phyloP scores from a whole-genome alignment of 2,329 filamentous ascomycete genomes.

The Endoconidiophora polonica region DNA sequence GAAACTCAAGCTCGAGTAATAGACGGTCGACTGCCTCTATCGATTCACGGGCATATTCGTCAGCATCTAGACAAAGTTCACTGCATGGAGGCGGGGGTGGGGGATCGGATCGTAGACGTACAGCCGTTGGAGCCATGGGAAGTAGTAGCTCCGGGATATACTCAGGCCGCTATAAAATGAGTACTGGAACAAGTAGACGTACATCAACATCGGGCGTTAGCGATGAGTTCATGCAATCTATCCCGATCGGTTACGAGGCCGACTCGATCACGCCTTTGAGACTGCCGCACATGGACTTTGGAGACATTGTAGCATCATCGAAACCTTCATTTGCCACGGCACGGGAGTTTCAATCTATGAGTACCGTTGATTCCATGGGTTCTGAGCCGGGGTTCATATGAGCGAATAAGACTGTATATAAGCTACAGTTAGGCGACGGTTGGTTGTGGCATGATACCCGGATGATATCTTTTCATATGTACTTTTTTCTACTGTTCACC shows the following conservation, averaged over 20 bases:
- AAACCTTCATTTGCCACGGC: slow-evolving; percentile 10
- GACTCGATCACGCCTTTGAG: slow-evolving; percentile 1
- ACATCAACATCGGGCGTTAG: slow-evolving; percentile 6
- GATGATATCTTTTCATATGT: too few relatives aligned
- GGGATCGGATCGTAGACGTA: slow-evolving; percentile 1
- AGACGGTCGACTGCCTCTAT: not conserved
- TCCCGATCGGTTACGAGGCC: slow-evolving; percentile 8
- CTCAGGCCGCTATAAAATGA: too few relatives aligned
- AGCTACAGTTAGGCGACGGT: not conserved
- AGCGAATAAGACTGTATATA: not conserved
- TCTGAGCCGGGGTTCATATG: slow-evolving; percentile 9
- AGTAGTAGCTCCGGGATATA: too few relatives aligned
- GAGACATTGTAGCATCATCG: not conserved
- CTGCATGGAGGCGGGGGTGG: not conserved
- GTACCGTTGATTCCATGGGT: slow-evolving; percentile 8
- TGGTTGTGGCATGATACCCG: too few relatives aligned
- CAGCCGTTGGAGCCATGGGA: too few relatives aligned
- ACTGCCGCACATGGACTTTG: slow-evolving; percentile 6
- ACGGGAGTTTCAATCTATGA: slow-evolving; percentile 11
- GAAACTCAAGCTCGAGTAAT: not conserved
- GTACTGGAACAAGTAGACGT: slow-evolving; percentile 4
- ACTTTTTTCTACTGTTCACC: too few relatives aligned
- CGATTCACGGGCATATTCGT: slow-evolving; percentile 4
- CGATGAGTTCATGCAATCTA: slow-evolving; percentile 11
- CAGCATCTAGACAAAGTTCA: slow-evolving; percentile 1